Base-by-base conservation (phyloP, 257 asterid species). In the Echium plantagineum region DNA sequence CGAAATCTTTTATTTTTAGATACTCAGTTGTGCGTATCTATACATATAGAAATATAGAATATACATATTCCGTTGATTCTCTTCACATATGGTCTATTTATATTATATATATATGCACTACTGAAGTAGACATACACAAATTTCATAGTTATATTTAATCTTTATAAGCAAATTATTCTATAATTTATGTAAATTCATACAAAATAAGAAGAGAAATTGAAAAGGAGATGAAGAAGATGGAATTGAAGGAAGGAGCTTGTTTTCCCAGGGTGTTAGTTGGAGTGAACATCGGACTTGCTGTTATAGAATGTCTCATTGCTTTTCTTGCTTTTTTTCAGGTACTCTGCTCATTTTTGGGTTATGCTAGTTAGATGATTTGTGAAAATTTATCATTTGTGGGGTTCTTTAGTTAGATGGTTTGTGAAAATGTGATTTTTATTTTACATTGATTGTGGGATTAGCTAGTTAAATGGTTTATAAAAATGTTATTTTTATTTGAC, bases 251-350 rank as follows among this genome's bases (percentile, higher is more conserved):
- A 19, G 77, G 78, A 72, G 67, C 75, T 70, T 87, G 95, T 81
- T 80, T 80, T 72, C 79, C 95, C 5, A 65, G 78, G 75, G 74
- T 80, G 52, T 78, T 83, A 70, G 80, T 71, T 73, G 95, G 82
- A 58, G 94, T 79, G 72, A 76, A 78, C 73, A 79, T 75, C 31
- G 88, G 72, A 18, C 79, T 88, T 62, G 94, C 91, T 72, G 80
- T 46, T 66, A 81, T 78, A 64, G 86, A 83, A 75, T 87, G 85
- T 12, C 47, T 83, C 20, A 79, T 88, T 80, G 86, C 94, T 18
- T 53, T 79, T 59, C 59, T 88, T 52, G 85, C 96, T 67, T 76
- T 88, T 51, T 74, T 72, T 71, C 90, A 83, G 94, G 96, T 80
- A 59, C 48, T 1, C 5, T 17, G 2, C 12, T 52, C 10, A 5